Evolutionary conservation across 2,329 filamentous ascomycete species (phyloP), one percentile per base, ranked within the genome.

Genomic region (Microcyclospora pomicola): DNA sequence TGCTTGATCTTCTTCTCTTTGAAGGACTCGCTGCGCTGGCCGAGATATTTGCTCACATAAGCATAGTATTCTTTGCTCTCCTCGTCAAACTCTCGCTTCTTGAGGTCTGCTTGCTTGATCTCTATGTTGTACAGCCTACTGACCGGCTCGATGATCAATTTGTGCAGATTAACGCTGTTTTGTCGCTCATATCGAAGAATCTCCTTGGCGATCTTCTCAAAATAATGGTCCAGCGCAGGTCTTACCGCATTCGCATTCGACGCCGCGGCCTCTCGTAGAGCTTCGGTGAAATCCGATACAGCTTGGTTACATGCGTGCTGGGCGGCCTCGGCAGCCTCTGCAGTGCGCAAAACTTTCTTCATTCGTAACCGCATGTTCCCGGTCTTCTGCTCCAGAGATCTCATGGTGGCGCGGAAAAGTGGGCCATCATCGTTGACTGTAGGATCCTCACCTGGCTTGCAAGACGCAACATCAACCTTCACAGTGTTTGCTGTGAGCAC

Each of bases 11-110:
- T 96, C 71, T 98, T 98, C 59, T 93, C 83, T 63, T 96, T 98
- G 52, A 94, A 69, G 6, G 88, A 92, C 60, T 98, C 91, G 56
- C 92, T 86, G 32, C 88, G 76, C 59, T 96, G 88, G 27, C 91
- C 91, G n/a, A 98, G 74, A 61, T 98, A 98, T 34, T 86, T 78
- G 45, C 86, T 82, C 36, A 96, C 83, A 56, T 94, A 98, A 45
- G 82, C 79, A 62, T 98, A 98, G 63, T 94, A 98, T 58, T 98
- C 91, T 59, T 93, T 91, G 65, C 88, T 96, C 59, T 98, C 91
- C 54, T 98, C 91, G 47, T 98, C 91, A 51, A 98, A 98, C 50
- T 96, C 91, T 48, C 91, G 85, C 63, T 91, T 93, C 66, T 98
- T 98, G 31, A 82, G 72, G 55, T 98, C 91, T 16, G 88, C 92